phyloP scores from a whole-genome alignment of 2,329 filamentous ascomycete genomes.

The Aspergillus chevalieri region DNA sequence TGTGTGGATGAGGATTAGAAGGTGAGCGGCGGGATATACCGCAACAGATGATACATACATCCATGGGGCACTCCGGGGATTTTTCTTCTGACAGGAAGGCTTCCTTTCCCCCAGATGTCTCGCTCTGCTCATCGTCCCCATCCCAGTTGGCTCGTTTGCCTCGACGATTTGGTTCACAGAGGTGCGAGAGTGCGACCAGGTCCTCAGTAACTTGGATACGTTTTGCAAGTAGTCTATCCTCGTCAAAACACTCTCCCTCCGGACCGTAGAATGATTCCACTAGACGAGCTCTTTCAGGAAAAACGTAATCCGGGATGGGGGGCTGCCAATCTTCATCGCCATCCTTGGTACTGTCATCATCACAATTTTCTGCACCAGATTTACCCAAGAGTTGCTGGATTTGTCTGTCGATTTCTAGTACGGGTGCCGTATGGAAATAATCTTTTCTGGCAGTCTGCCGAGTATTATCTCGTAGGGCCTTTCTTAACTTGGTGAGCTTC shows the following conservation, averaged over 20 bases:
- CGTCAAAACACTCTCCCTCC: slow-evolving; percentile 17
- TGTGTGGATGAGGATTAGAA: slow-evolving; percentile 19
- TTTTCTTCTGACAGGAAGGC: too few relatives aligned
- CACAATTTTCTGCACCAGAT: slow-evolving; percentile 56
- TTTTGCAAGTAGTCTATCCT: slow-evolving; percentile 20
- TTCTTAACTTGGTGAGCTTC: slow-evolving; percentile 15
- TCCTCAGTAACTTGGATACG: slow-evolving; percentile 24
- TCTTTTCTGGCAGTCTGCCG: slow-evolving; percentile 19
- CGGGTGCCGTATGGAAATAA: slow-evolving; percentile 18
- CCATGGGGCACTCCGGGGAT: slow-evolving; percentile 8
- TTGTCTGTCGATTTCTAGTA: slow-evolving; percentile 20
- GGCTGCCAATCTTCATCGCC: slow-evolving; percentile 69
- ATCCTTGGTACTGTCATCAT: slow-evolving; percentile 56
- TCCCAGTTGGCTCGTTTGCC: slow-evolving; percentile 20
- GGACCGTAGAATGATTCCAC: slow-evolving; percentile 22
- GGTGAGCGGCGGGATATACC: slow-evolving; percentile 16
- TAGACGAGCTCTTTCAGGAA: slow-evolving; percentile 17
- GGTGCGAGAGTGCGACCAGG: slow-evolving; percentile 18
- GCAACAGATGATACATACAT: slow-evolving; percentile 23
- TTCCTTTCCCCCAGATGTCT: slow-evolving; percentile 4
- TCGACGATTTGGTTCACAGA: slow-evolving; percentile 18
- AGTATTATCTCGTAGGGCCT: slow-evolving; percentile 14
- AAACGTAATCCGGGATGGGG: slow-evolving; percentile 17
- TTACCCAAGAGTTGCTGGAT: slow-evolving; percentile 20
- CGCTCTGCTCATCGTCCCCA: slow-evolving; percentile 6